These are phyloP conservation scores for Wallacemonas sp. DNA, from an alignment of 208 protist species.

Conservation along the genomic window DNA sequence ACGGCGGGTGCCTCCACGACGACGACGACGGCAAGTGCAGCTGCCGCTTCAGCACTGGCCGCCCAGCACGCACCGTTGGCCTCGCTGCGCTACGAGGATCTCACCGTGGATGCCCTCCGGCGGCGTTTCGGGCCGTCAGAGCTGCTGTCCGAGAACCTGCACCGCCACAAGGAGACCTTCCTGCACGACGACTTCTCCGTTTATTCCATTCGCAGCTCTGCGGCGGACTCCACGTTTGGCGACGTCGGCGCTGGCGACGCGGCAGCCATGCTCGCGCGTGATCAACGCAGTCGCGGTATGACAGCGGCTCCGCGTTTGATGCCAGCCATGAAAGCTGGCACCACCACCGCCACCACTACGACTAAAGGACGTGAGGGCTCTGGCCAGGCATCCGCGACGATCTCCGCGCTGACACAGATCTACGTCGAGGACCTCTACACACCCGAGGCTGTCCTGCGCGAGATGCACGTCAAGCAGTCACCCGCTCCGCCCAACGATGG, in stretches of 20 bases:
- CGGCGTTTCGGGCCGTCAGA: conserved; percentile 11
- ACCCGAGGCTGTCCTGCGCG: conserved; percentile 4
- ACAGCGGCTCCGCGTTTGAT: too few species aligned
- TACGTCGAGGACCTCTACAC: conserved; percentile 16
- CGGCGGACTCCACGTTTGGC: neutral
- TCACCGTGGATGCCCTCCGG: conserved; percentile 14
- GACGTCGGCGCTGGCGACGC: neutral
- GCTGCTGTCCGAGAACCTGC: neutral
- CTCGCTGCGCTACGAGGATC: conserved; percentile 17
- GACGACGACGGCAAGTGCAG: neutral
- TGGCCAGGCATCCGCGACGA: too few species aligned
- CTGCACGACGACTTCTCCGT: conserved; percentile 7
- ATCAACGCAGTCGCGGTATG: too few species aligned
- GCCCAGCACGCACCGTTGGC: conserved; percentile 11
- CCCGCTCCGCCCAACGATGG: neutral
- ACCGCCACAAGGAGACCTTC: neutral
- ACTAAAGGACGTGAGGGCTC: neutral
- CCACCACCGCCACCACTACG: too few species aligned
- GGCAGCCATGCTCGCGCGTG: neutral
- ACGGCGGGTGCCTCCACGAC: neutral
- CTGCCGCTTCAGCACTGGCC: neutral
- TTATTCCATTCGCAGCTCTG: conserved; percentile 12
- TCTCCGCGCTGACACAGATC: neutral
- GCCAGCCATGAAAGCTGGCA: too few species aligned
- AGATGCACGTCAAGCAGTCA: neutral